A percentile compares a stretch with the other conserved stretches of the same genome.
These are phyloP conservation scores for Paramecium sonneborni DNA, from an alignment of 73 alveolate genomes.

Conservation along the genomic window DNA sequence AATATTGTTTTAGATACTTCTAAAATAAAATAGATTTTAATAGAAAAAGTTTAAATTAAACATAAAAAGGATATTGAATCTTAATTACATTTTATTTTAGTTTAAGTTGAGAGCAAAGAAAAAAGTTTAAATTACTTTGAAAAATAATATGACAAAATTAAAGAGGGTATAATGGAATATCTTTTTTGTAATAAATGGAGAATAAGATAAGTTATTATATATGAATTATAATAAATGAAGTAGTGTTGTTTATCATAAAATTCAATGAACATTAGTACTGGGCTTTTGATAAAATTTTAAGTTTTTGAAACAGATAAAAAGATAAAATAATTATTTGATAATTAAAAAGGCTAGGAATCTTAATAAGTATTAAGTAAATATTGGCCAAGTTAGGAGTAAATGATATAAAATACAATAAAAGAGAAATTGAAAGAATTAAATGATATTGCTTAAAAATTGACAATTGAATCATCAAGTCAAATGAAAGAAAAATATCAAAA, in stretches of 20 bases:
- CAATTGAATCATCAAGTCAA: not conserved
- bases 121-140: not conserved
- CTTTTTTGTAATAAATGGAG: not conserved
- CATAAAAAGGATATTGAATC: not conserved
- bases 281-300: not conserved
- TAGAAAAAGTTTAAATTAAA: not conserved
- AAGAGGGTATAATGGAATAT: not conserved
- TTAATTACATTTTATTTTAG: not conserved
- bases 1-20: not conserved
- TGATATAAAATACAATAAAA: not conserved
- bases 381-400: not conserved
- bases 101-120: not conserved
- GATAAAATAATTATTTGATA: not conserved
- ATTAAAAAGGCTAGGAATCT: not conserved
- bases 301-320: slow-evolving; percentile 13
- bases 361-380: not conserved
- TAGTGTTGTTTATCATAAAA: not conserved
- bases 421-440: not conserved
- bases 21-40: not conserved
- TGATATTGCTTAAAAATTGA: not conserved
- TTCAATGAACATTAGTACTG: not conserved
- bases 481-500: not conserved
- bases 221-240: not conserved
- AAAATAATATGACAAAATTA: not conserved
- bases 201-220: not conserved